Evolutionary conservation across 768 basidiomycete genomes (phyloP).

Genomic region (Leccinum disarticulatum): DNA sequence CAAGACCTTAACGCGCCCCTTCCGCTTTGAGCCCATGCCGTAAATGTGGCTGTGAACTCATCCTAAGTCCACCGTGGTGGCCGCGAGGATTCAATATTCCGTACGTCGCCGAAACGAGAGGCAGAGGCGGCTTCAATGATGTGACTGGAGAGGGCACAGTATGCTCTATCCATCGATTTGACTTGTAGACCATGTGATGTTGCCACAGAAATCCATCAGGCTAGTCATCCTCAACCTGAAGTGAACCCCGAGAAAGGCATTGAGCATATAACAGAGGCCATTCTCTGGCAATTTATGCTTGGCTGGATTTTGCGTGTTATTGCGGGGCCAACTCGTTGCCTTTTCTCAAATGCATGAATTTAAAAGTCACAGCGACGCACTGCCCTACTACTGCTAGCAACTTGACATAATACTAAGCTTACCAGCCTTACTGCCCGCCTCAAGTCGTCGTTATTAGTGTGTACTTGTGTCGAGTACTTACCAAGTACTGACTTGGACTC

Average conservation of each 20-base stretch:
- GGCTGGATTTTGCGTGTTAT: no score
- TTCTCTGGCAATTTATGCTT: neutral
- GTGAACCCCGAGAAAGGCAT: neutral
- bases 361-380: no score
- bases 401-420: no score
- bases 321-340: no score
- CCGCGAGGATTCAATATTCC: neutral
- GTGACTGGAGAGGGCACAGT: neutral
- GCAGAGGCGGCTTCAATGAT: neutral
- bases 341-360: no score
- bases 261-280: neutral
- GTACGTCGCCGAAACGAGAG: neutral
- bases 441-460: neutral
- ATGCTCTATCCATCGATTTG: neutral
- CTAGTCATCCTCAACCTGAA: neutral
- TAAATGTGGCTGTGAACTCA: slow-evolving; percentile 35
- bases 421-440: neutral
- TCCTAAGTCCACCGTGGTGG: neutral
- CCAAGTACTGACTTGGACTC: neutral
- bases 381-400: no score
- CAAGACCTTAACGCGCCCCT: slow-evolving; percentile 31
- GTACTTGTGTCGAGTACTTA: neutral
- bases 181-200: neutral
- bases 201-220: neutral
- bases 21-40: slow-evolving; percentile 27